Evolutionary conservation across 2,329 filamentous ascomycete genomes (phyloP).

Genomic region (Ophiostoma populinum): DNA sequence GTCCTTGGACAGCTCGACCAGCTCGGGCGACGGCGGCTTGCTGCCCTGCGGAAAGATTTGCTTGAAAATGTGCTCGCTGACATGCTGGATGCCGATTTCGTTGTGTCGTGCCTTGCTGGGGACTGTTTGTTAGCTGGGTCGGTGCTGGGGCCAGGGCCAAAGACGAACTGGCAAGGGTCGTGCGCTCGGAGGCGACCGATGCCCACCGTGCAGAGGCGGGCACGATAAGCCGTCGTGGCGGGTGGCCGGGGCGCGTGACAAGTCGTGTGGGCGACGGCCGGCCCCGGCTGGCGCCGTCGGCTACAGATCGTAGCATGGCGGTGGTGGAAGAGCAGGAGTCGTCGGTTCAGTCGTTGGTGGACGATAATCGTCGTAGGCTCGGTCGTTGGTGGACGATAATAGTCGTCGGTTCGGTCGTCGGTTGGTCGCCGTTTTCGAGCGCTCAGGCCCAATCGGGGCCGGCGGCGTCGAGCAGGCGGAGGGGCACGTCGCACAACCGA

Average conservation of each 20-base stretch:
- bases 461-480: neutral
- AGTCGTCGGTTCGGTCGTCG: neutral
- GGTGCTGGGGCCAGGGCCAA: too few relatives aligned
- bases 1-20: constrained; percentile 64
- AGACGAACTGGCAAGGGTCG: constrained; percentile 27
- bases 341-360: too few relatives aligned
- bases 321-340: too few relatives aligned
- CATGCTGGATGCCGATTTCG: constrained; percentile 84
- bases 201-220: constrained; percentile 24
- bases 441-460: constrained; percentile 2
- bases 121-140: constrained; percentile 20
- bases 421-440: neutral
- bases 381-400: neutral
- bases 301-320: constrained; percentile 24
- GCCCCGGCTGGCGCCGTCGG: constrained; percentile 16
- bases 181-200: constrained; percentile 17
- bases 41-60: constrained; percentile 57
- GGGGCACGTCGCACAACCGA: too few relatives aligned
- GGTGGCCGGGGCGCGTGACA: constrained; percentile 29
- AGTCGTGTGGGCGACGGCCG: constrained; percentile 26
- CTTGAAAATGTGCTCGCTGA: constrained; percentile 65
- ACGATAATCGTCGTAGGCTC: neutral
- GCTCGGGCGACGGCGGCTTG: constrained; percentile 44
- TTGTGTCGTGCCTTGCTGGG: constrained; percentile 56
- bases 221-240: constrained; percentile 17